Percentiles rank a stretch among this genome's conserved stretches.
phyloP scores from a whole-genome alignment of 805 yeast species.

The Tetrapisispora fleetii region DNA sequence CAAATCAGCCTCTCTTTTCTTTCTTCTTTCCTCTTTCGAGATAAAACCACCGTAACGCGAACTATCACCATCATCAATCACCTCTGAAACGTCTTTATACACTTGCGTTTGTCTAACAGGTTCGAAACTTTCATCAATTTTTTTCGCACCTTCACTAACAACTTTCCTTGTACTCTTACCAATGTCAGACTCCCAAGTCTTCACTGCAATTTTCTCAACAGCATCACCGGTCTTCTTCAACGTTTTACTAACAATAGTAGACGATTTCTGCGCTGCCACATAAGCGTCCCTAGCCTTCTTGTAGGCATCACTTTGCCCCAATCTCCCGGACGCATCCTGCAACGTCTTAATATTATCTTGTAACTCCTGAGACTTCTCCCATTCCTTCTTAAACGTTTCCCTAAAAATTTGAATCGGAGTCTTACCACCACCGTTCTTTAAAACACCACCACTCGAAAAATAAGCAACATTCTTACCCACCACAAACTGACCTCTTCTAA shows the following conservation, averaged over 20 bases:
- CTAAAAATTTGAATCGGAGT: slow-evolving; percentile 86
- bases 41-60: slow-evolving; percentile 88
- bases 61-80: slow-evolving; percentile 85
- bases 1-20: slow-evolving; percentile 56
- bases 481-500: not conserved
- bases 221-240: slow-evolving; percentile 86
- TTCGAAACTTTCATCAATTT: slow-evolving; percentile 75
- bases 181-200: slow-evolving; percentile 94
- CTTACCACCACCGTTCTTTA: slow-evolving; percentile 14
- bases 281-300: slow-evolving; percentile 89
- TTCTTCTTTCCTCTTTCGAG: slow-evolving; percentile 68
- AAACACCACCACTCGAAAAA: slow-evolving; percentile 10
- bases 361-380: slow-evolving; percentile 81
- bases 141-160: slow-evolving; percentile 72
- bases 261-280: slow-evolving; percentile 67
- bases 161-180: slow-evolving; percentile 83
- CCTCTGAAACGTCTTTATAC: slow-evolving; percentile 80
- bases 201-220: slow-evolving; percentile 78
- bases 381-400: slow-evolving; percentile 84
- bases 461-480: not conserved
- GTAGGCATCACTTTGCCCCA: slow-evolving; percentile 90
- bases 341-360: slow-evolving; percentile 89
- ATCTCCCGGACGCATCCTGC: slow-evolving; percentile 89
- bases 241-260: slow-evolving; percentile 61
- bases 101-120: slow-evolving; percentile 88